Conservation (phyloP, 306 rosid species). For the Gastrolobium bilobum region DNA sequence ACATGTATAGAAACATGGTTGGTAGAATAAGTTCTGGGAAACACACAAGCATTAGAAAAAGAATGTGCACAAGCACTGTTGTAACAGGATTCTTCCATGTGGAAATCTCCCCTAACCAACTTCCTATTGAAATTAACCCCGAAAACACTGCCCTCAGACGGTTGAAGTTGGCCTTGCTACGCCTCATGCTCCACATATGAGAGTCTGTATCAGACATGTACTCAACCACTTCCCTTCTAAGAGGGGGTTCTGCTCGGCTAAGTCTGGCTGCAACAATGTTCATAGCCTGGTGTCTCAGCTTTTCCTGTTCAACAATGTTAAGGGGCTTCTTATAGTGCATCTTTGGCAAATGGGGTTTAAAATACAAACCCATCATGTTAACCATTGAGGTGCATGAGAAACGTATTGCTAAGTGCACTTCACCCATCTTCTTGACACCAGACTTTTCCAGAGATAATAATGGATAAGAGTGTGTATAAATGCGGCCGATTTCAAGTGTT, state of each 20-base stretch:
- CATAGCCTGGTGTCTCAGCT: conserved; percentile 74
- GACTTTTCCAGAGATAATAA: conserved; percentile 75
- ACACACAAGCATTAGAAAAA: conserved; percentile 80
- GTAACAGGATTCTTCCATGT: conserved; percentile 77
- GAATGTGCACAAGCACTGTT: conserved; percentile 82
- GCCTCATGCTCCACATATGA: conserved; percentile 94
- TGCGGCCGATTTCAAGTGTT: conserved; percentile 79
- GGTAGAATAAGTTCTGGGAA: conserved; percentile 90
- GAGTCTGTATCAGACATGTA: conserved; percentile 88
- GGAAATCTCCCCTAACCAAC: conserved; percentile 85
- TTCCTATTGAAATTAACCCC: conserved; percentile 60
- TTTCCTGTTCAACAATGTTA: conserved; percentile 76
- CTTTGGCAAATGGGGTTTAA: conserved; percentile 86
- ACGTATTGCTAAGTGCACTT: conserved; percentile 88
- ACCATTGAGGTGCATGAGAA: conserved; percentile 73
- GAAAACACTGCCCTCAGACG: conserved; percentile 68
- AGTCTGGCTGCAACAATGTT: conserved; percentile 78
- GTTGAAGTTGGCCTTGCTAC: conserved; percentile 94
- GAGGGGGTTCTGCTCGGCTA: conserved; percentile 87
- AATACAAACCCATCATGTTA: conserved; percentile 71
- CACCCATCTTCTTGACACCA: conserved; percentile 94
- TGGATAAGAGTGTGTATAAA: conserved; percentile 85
- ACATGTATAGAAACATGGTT: conserved; percentile 89
- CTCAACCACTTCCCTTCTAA: conserved; percentile 80
- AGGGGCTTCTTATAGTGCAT: conserved; percentile 89